Base-by-base conservation (phyloP, 306 rosid species). In the Vigna radiata region DNA sequence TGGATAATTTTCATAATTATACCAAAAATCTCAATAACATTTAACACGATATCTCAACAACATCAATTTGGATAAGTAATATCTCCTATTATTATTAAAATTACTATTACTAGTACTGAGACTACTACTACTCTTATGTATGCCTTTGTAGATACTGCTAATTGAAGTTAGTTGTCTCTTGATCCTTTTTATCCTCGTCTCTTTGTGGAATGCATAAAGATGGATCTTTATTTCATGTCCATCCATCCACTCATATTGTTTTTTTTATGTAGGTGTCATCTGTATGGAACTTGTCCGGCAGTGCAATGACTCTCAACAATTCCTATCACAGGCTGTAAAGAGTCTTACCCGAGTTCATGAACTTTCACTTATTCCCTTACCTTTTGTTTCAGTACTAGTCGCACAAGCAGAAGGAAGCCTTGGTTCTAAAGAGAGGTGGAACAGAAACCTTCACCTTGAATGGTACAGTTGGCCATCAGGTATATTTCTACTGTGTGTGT, bases 391-490 rank as follows among this genome's bases (percentile, higher is more conserved):
- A 14, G 56, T 84, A 48, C 71, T 89, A 78, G 80, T 90, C 65
- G 98, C 95, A 77, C 98, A 90, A 84, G 98, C 92, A 39, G 91
- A 86, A 81, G 98, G 96, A 76, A 88, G 97, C 82, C 93, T 92
- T 21, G 93, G 96, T 69, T 84, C 88, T 50, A 94, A 87, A 85
- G 96, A 89, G 61, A 89, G 86, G 17, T 94, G 98, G 98, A 87
- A 77, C 85, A 85, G 76, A 73, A 84, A 77, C 80, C 90, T 94
- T 68, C 79, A 85, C 76, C 82, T 81, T 17, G 98, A 94, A 86
- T 94, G 98, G 98, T 61, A 52, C 67, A 78, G 87, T 70, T 94
- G 97, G 98, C 91, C 98, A 23, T 88, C 96, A 90, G 98, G 98
- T 93, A 86, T 75, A 72, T 82, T 36, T 70, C 77, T 37, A 16